Conservation (phyloP, 805 yeast species). For the Soucietia sequanensis region DNA sequence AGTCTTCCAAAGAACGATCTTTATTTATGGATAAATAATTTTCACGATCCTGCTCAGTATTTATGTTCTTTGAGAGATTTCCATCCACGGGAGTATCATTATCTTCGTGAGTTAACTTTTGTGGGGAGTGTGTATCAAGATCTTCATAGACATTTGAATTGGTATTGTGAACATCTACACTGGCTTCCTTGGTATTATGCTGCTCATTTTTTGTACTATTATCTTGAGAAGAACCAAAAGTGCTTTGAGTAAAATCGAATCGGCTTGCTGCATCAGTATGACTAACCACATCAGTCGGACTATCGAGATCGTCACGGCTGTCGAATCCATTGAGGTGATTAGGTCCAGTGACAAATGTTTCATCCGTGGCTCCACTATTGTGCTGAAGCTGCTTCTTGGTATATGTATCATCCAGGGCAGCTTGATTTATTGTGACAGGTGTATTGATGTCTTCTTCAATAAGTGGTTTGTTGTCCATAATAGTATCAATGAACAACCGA, state of each 20-base stretch:
- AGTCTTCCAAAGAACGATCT: slow-evolving; percentile 7
- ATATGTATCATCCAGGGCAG: neutral
- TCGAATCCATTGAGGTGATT: neutral
- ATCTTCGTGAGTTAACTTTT: no score
- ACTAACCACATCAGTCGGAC: neutral
- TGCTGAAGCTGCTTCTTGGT: neutral
- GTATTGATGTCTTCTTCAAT: no score
- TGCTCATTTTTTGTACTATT: neutral
- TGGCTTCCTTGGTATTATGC: neutral
- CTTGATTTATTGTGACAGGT: neutral
- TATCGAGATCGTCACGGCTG: neutral
- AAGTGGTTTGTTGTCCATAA: no score
- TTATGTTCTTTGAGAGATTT: no score
- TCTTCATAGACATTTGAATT: no score
- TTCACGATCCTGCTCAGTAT: no score
- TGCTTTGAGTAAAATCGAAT: neutral
- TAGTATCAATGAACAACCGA: no score
- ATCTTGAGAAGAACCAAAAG: neutral
- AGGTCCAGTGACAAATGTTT: neutral
- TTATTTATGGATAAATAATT: neutral
- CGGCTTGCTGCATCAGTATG: neutral
- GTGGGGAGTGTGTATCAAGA: no score
- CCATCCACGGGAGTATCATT: no score
- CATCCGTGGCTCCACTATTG: neutral
- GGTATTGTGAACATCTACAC: neutral